Evolutionary conservation across 1,139 yeast species (phyloP), one percentile per base, ranked within the genome.

Genomic region (Candida freyschussii): DNA sequence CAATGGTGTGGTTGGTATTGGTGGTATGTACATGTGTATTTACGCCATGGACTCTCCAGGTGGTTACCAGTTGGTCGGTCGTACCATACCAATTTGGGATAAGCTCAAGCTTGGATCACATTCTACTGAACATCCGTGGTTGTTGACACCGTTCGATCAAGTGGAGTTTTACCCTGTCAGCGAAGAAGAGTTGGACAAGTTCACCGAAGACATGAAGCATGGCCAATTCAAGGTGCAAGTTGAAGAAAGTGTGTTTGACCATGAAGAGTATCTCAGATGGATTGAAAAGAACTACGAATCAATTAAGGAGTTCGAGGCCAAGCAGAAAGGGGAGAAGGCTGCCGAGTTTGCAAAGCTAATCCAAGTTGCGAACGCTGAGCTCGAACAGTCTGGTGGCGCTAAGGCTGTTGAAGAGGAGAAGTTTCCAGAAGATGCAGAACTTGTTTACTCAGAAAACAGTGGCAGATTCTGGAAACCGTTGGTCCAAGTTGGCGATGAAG

Each of bases 31-130:
- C 68, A 87, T 89, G 96, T 89, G 97, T 67, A 89, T 91, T 49
- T 91, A 91, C 62, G 87, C 97, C 27, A 87, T 89, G 89, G 96
- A 89, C 50, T 85, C 96, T 17, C 98, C 98, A 33, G 98, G 98
- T 62, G 98, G 98, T 19, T 91, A 91, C 62, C 97, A 89, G 65
- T 72, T 91, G 51, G 91, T 87, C 43, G 98, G 97, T 37, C 76
- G 97, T 57, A 91, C 98, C 5, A 78, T 91, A 46, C 97, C 97
- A 38, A 89, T 89, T 48, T 91, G 98, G 98, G 97, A 91, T 59
- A 89, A 86, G 63, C 71, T 89, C 51, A 72, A 85, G 21, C 67
- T 91, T 41, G 91, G 91, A 32, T 62, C 66, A 14, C 86, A 80
- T 47, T 67, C 80, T 6, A 52, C 53, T 26, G 75, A 73, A 34